Evolutionary conservation across 2,329 filamentous ascomycete genomes (phyloP).

Genomic region (Calonectria multiphialidica): DNA sequence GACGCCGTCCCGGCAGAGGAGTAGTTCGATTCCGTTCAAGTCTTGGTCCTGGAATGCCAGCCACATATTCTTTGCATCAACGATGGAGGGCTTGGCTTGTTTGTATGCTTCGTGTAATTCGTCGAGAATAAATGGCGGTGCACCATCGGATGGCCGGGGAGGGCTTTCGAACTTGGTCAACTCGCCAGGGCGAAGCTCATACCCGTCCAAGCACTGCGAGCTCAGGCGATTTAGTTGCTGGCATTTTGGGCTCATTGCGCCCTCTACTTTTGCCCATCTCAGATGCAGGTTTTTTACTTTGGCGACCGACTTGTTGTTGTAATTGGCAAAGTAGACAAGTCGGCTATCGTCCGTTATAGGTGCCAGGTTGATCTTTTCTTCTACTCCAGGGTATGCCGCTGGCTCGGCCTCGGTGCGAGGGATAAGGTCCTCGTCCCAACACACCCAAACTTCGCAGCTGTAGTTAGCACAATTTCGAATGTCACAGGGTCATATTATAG

Average conservation of each 20-base stretch:
- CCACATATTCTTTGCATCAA: not conserved
- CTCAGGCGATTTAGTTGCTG: not conserved
- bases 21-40: slow-evolving; percentile 24
- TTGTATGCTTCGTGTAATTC: not conserved
- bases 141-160: not conserved
- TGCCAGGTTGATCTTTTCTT: not conserved
- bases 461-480: not conserved
- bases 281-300: not conserved
- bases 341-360: not conserved
- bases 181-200: not conserved
- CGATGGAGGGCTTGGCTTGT: not conserved
- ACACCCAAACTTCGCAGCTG: not conserved
- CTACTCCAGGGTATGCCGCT: not conserved
- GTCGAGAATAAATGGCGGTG: not conserved
- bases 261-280: not conserved
- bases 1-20: slow-evolving; percentile 49
- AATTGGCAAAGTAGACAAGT: not conserved
- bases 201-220: not conserved
- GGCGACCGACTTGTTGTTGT: not conserved
- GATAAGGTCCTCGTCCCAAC: not conserved
- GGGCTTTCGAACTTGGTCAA: not conserved
- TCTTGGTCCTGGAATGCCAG: not conserved
- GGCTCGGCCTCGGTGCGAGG: not conserved
- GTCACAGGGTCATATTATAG: not conserved
- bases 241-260: not conserved